A percentile compares a stretch with the other conserved stretches of the same genome.
Conservation (phyloP, 768 basidiomycete species). For the Pleurotus platypus region DNA sequence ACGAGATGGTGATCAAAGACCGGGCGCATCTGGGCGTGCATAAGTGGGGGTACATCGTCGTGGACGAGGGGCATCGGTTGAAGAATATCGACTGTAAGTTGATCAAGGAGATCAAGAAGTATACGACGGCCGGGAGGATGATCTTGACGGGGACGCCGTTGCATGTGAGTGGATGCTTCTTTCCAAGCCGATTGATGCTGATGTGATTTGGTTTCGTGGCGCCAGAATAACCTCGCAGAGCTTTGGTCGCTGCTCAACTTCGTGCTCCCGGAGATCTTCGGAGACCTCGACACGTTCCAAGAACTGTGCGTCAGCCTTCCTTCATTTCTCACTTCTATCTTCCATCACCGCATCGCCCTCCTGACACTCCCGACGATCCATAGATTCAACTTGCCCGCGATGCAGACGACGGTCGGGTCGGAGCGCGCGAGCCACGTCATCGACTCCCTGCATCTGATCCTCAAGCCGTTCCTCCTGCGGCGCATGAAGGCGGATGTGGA, state of each 20-base stretch:
- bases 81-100: slow-evolving; percentile 94
- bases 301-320: slow-evolving; percentile 55
- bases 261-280: slow-evolving; percentile 91
- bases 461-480: slow-evolving; percentile 93
- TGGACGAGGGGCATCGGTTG: slow-evolving; percentile 89
- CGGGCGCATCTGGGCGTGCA: slow-evolving; percentile 57
- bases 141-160: slow-evolving; percentile 95
- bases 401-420: slow-evolving; percentile 52
- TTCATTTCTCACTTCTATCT: no score
- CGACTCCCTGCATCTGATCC: slow-evolving; percentile 78
- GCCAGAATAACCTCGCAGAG: slow-evolving; percentile 90
- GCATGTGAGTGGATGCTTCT: slow-evolving; percentile 74
- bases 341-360: neutral
- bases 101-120: slow-evolving; percentile 87
- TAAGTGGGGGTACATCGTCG: slow-evolving; percentile 89
- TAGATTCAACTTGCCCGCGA: slow-evolving; percentile 72
- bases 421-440: slow-evolving; percentile 67
- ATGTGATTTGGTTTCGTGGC: neutral
- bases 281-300: slow-evolving; percentile 86
- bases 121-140: slow-evolving; percentile 80
- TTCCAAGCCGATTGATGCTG: no score
- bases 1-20: slow-evolving; percentile 90
- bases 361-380: neutral
- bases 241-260: slow-evolving; percentile 96
- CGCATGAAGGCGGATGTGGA: slow-evolving; percentile 89